These are phyloP conservation scores for Cerrena zonata DNA, from an alignment of 1,284 basidiomycete species.

Conservation along the genomic window DNA sequence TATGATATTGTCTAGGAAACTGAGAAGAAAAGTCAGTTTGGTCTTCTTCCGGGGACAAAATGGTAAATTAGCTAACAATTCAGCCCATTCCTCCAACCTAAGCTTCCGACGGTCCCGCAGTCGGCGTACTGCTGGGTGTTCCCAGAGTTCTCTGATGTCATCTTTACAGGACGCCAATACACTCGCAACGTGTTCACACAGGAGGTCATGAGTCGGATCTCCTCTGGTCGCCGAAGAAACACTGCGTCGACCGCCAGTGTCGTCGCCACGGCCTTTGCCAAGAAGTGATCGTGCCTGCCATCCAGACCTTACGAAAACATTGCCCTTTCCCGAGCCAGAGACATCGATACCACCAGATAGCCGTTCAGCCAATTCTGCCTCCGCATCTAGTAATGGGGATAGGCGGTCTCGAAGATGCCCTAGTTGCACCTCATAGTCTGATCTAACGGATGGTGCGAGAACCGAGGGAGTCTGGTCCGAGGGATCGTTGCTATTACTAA, in stretches of 20 bases:
- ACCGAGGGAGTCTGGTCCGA: conserved; percentile 14
- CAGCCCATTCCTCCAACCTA: conserved; percentile 76
- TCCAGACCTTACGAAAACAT: conserved; percentile 69
- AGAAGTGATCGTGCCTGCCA: conserved; percentile 64
- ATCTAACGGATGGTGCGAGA: conserved; percentile 15
- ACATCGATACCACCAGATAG: conserved; percentile 67
- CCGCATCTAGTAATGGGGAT: conserved; percentile 53
- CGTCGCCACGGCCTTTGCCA: conserved; percentile 20
- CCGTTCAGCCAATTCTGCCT: conserved; percentile 59
- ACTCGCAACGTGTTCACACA: conserved; percentile 55
- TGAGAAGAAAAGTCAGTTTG: conserved; percentile 23
- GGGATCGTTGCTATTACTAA: conserved; percentile 1
- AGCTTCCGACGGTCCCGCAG: conserved; percentile 64
- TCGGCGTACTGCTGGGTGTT: conserved; percentile 58
- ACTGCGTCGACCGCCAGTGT: conserved; percentile 22
- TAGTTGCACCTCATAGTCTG: conserved; percentile 30
- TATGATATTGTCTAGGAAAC: conserved; percentile 67
- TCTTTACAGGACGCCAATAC: conserved; percentile 52
- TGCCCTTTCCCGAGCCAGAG: conserved; percentile 65
- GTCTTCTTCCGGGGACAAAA: no score
- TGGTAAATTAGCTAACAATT: no score
- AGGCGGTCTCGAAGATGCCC: conserved; percentile 54
- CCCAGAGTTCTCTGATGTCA: conserved; percentile 67
- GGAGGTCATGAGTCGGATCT: conserved; percentile 37
- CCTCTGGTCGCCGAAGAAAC: conserved; percentile 10